phyloP scores from a whole-genome alignment of 1,284 basidiomycete genomes.

The Takashimella koratensis region DNA sequence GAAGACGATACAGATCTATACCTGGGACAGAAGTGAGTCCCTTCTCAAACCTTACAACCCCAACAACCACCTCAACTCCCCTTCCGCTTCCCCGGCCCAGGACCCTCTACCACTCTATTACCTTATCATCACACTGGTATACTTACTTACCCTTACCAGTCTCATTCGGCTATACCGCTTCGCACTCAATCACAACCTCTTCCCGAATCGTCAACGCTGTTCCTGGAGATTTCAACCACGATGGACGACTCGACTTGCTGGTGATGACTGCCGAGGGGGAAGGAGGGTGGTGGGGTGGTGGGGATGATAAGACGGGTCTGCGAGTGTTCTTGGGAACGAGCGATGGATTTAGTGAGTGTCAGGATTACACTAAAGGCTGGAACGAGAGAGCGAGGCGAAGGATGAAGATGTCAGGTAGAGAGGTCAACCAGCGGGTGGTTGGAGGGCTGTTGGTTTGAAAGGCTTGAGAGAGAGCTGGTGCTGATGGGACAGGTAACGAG shows the following conservation, averaged over 20 bases:
- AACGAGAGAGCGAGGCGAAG: too few relatives aligned
- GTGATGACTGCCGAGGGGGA: conserved; percentile 64
- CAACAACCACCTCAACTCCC: too few relatives aligned
- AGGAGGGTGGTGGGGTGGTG: conserved; percentile 49
- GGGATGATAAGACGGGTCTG: conserved; percentile 56
- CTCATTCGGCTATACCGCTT: conserved; percentile 48
- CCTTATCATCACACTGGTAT: too few relatives aligned
- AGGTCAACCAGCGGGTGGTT: too few relatives aligned
- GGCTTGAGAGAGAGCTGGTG: too few relatives aligned
- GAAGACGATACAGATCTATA: conserved; percentile 66
- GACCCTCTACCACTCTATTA: too few relatives aligned
- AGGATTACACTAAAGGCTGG: too few relatives aligned
- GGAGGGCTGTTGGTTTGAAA: too few relatives aligned
- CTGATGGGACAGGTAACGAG: conserved; percentile 15
- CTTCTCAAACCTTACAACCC: too few relatives aligned
- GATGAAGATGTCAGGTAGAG: too few relatives aligned
- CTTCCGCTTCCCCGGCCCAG: conserved; percentile 49
- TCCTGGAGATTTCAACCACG: conserved; percentile 88
- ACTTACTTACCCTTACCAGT: too few relatives aligned
- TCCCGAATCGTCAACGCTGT: conserved; percentile 63
- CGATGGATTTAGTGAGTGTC: conserved; percentile 64
- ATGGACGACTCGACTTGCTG: conserved; percentile 83
- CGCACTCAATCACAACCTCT: conserved; percentile 26
- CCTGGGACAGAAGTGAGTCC: conserved; percentile 76
- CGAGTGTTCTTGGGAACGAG: conserved; percentile 61